Evolutionary conservation across 176 grass and related monocot species (phyloP), one percentile per base, ranked within the genome.

Genomic region (Elymus sibiricus): DNA sequence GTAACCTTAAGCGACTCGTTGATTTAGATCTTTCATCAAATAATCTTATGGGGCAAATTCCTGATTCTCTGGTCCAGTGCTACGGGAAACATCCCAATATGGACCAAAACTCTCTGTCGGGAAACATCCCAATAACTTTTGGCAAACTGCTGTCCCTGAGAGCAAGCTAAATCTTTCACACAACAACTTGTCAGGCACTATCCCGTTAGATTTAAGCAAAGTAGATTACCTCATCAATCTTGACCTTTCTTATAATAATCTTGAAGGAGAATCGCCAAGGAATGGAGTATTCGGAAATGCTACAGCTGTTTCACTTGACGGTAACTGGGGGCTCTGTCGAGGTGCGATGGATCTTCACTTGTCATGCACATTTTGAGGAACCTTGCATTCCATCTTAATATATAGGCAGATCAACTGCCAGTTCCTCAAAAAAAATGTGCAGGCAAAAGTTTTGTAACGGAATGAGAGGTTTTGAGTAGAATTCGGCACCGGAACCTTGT

Each of bases 221-320:
- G 55, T 86, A 11, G 38, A 7, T 5, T 53, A 4, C 13, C 49
- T 92, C 39, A 4, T 24, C 9, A 39, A 56, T 37, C 53, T 92
- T 7, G 85, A 89, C 29, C 78, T 92, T 6, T 89, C 87, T 2
- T 89, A 83, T 71, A 92, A 92, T 44, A 2, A 44, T 44, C 39
- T 73, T 1, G 3, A 25, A 6, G 70, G 70, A 39, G 38, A 13
- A 73, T 14, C 43, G 4, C 70, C 70, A 12, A 44, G 2, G 0
- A 14, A 43, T 25, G 70, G 70, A 44, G 10, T 73, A 13, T 44
- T 73, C 1, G 4, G 0, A 26, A 73, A 44, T 44, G 39, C 70
- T 1, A 44, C 39, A 25, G 70, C 4, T 26, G 39, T 73, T 73
- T 73, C 70, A 44, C 70, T 73, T 0, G 9, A 14, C 0, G 39